Evolutionary conservation across 192 early-diverging fungal genomes (phyloP).

Genomic region (Entophlyctis luteolus): DNA sequence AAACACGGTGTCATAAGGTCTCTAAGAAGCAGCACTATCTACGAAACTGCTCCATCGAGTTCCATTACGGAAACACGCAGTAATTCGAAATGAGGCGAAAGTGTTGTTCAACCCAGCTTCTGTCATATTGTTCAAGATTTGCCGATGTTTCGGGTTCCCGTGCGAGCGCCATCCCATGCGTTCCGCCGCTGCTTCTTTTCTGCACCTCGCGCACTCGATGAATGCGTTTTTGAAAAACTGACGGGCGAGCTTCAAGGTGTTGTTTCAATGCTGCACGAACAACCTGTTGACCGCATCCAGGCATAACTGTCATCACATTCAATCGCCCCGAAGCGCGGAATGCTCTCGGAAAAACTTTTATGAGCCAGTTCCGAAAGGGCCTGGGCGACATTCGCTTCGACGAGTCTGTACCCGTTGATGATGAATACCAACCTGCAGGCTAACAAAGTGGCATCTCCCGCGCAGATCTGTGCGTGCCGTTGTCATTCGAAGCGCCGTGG

Average conservation of each 20-base stretch:
- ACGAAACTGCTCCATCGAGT: too few relatives aligned
- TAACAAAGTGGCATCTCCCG: neutral
- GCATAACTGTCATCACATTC: constrained; percentile 76
- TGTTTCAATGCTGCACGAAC: neutral
- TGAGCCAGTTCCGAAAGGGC: constrained; percentile 64
- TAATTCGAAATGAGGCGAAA: too few relatives aligned
- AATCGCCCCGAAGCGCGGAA: constrained; percentile 84
- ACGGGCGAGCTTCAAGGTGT: constrained; percentile 12
- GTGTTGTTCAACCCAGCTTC: too few relatives aligned
- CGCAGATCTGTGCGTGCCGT: constrained; percentile 68
- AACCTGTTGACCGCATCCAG: constrained; percentile 28
- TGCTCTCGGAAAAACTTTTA: constrained; percentile 77
- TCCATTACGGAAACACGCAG: too few relatives aligned
- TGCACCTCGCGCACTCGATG: neutral
- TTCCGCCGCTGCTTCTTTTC: neutral
- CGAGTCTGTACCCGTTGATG: constrained; percentile 49
- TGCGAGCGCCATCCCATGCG: too few relatives aligned
- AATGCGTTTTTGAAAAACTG: constrained; percentile 26
- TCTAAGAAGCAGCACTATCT: too few relatives aligned
- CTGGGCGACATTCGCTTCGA: constrained; percentile 64
- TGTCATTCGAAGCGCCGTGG: constrained; percentile 72
- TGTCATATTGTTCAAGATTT: too few relatives aligned
- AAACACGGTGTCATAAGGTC: too few relatives aligned
- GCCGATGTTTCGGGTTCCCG: too few relatives aligned
- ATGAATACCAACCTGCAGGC: too few relatives aligned